Base-by-base conservation (phyloP, 306 rosid genomes). In the Dryas alaskensis region DNA sequence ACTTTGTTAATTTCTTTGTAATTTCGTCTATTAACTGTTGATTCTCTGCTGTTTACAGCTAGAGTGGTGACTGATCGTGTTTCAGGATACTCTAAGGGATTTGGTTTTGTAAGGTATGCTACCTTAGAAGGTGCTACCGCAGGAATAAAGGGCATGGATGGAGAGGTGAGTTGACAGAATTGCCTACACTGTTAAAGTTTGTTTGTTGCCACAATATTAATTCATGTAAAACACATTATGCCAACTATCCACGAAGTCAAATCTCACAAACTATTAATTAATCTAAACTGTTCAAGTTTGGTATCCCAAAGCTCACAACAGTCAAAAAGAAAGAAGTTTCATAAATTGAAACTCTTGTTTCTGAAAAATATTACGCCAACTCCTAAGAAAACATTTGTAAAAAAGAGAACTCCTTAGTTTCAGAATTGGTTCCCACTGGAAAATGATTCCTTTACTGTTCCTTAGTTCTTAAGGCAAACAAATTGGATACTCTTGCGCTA, bases 111-210 rank as follows among this genome's bases (percentile, higher is more conserved):
- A 70, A 85, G 62, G 46, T 92, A 92, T 88, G 83, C 92, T 19
- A 89, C 87, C 53, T 59, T 92, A 73, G 97, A 89, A 70, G 99
- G 80, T 50, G 97, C 99, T 58, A 86, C 82, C 60, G 88, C 87
- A 80, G 97, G 99, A 74, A 94, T 89, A 40, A 87, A 89, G 74
- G 99, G 99, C 78, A 94, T 94, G 99, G 95, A 94, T 86, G 99
- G 99, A 63, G 82, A 87, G 97, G 99, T 94, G 63, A 77, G 83
- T 76, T 54, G 54, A 25, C 47, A 64, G 27, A 43, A 4, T 53
- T 70, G 10, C 25, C 14, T 31, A 25, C 19, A 55, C 8, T 0
- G 13, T 43, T 70, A 22, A 4, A 43, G 10, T 43, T 4, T 19
- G 3, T 70, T 55, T 6, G 17, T 43, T 4, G 25, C 22, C 2